Conservation (phyloP, 768 basidiomycete species). For the Psilocybe cyanescens region DNA sequence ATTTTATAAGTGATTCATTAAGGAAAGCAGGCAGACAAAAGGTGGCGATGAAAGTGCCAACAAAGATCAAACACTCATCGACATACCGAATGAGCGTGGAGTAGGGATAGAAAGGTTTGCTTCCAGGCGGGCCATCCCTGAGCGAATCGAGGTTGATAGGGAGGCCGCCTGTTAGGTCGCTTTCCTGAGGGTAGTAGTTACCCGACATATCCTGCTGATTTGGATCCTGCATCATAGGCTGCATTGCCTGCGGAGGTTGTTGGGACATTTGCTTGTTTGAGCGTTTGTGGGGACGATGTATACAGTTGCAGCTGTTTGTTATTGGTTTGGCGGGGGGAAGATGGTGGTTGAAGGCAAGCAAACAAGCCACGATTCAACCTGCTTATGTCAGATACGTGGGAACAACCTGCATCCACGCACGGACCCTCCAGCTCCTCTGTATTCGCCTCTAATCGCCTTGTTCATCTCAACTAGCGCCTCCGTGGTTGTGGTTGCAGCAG, state of each 20-base stretch:
- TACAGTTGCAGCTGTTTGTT: conserved; percentile 37
- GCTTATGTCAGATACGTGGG: conserved; percentile 65
- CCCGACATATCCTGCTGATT: conserved; percentile 52
- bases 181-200: conserved; percentile 76
- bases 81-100: conserved; percentile 88
- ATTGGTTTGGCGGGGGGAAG: conserved; percentile 42
- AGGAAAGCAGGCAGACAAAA: conserved; percentile 2
- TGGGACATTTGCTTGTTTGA: conserved; percentile 51
- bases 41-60: conserved; percentile 2
- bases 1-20: conserved; percentile 14
- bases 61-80: conserved; percentile 8
- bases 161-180: conserved; percentile 80
- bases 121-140: conserved; percentile 85
- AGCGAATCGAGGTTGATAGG: conserved; percentile 88
- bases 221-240: conserved; percentile 66
- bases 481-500: conserved; percentile 20
- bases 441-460: conserved; percentile 7
- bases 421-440: conserved; percentile 43
- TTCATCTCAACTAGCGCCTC: conserved; percentile 14
- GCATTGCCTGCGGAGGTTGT: conserved; percentile 60
- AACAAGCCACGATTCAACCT: conserved; percentile 46
- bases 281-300: conserved; percentile 21
- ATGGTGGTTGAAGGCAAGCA: conserved; percentile 50
- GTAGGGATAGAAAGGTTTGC: conserved; percentile 90
- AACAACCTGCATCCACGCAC: conserved; percentile 57